Percentiles rank a stretch among this genome's conserved stretches.
phyloP scores from a whole-genome alignment of 176 grass and related monocot genomes.

The Lolium perenne region DNA sequence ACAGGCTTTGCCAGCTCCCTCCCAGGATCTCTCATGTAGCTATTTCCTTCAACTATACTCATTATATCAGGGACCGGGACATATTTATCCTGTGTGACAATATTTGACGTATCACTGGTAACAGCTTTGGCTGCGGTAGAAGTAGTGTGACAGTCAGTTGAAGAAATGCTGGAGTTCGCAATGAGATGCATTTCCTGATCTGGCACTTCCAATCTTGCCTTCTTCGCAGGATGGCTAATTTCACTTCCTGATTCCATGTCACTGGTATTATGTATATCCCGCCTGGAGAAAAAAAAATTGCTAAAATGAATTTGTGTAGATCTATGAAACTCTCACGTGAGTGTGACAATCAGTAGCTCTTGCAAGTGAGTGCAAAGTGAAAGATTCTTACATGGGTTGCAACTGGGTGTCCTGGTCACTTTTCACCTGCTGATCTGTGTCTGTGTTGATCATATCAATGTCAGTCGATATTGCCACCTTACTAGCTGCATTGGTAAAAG shows the following conservation, averaged over 20 bases:
- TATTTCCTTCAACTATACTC: conserved; percentile 74
- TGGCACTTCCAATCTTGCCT: conserved; percentile 47
- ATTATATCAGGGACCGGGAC: conserved; percentile 78
- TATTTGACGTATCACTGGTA: conserved; percentile 45
- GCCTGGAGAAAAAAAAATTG: conserved; percentile 46
- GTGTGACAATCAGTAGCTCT: conserved; percentile 9
- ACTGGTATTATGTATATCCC: conserved; percentile 38
- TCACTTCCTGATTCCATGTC: conserved; percentile 43
- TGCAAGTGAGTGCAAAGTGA: not conserved
- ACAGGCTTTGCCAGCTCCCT: conserved; percentile 54
- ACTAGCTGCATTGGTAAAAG: conserved; percentile 43
- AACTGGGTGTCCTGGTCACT: conserved; percentile 34
- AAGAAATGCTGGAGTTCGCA: conserved; percentile 32
- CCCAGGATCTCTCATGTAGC: conserved; percentile 56
- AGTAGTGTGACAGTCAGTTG: conserved; percentile 38
- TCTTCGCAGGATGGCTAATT: conserved; percentile 52
- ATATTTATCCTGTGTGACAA: conserved; percentile 43
- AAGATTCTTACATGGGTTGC: conserved; percentile 50
- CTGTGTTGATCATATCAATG: conserved; percentile 36
- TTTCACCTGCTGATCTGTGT: conserved; percentile 43
- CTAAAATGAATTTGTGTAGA: conserved; percentile 26
- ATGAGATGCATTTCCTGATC: conserved; percentile 39
- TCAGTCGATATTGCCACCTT: conserved; percentile 21
- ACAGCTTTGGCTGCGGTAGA: conserved; percentile 39
- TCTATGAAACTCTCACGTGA: not conserved